Evolutionary conservation across 2,329 filamentous ascomycete genomes (phyloP), one percentile per base, ranked within the genome.

Genomic region (Rosellinia necatrix): DNA sequence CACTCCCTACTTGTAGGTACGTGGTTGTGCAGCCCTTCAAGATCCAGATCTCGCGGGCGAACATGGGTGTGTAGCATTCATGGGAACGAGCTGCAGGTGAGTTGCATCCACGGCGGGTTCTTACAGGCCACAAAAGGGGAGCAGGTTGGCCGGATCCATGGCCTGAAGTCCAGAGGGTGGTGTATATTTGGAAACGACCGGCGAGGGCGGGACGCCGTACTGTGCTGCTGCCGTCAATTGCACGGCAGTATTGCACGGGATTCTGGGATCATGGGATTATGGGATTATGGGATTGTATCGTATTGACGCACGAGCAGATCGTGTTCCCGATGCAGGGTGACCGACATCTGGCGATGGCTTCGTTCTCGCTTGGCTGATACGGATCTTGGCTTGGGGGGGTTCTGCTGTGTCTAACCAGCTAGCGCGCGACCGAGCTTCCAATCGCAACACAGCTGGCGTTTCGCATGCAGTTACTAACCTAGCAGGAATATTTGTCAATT

Each of bases 11-110:
- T n/a, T n/a, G n/a, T n/a, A n/a, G n/a, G n/a, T 43, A n/a, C 34
- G 41, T 49, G 57, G 37, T 52, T 38, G 49, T 44, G 49, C 37
- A 46, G 50, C 37, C 52, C 35, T 53, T 50, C 25, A 25, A 56
- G 59, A 59, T 60, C 56, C 62, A 42, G 54, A 60, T 56, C 46
- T 58, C 35, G 53, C 61, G 56, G 59, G 27, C 55, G 59, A 60
- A 56, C 53, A 52, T 43, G 40, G 8, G 13, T 37, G 15, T 27
- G 56, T 49, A 44, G 49, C 49, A 53, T 52, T 32, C 54, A 35
- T 49, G 40, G 54, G 48, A 42, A 49, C 44, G 27, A 56, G 50
- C 56, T 62, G 59, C 61, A 63, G 50, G 49, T 40, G 54, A 53
- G 56, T 52, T 52, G 50, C 50, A 55, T 60, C 47, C 35, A 55